These are phyloP conservation scores for Malus hybrid DNA, from an alignment of 331 rosid genomes.

Conservation along the genomic window DNA sequence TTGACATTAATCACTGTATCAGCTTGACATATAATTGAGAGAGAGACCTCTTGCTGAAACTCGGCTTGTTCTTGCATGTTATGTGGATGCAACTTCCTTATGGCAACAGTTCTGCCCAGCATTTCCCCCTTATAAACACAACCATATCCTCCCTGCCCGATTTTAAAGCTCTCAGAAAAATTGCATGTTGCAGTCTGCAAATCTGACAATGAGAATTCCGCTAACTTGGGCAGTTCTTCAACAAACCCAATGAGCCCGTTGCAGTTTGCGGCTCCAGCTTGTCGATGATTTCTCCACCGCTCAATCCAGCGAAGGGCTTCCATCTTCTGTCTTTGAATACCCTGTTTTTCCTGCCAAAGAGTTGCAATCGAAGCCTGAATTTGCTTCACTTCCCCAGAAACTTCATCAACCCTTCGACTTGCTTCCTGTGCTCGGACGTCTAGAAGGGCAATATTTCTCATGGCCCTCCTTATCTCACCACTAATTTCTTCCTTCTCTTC, in stretches of 20 bases:
- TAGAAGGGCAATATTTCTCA: conserved; percentile 61
- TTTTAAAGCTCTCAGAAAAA: conserved; percentile 76
- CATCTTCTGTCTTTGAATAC: conserved; percentile 56
- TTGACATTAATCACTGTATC: background rate
- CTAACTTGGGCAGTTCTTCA: conserved; percentile 52
- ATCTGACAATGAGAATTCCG: conserved; percentile 75
- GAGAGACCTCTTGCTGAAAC: conserved; percentile 72
- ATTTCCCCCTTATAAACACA: conserved; percentile 81
- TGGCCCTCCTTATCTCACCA: conserved; percentile 44
- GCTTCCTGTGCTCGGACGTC: conserved; percentile 60
- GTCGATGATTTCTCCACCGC: conserved; percentile 63
- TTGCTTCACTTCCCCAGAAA: conserved; percentile 44
- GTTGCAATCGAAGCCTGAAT: conserved; percentile 72
- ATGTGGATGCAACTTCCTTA: conserved; percentile 59
- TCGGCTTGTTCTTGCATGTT: conserved; percentile 61
- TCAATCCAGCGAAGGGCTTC: conserved; percentile 81
- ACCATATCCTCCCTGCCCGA: conserved; percentile 67
- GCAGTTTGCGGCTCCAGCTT: conserved; percentile 49
- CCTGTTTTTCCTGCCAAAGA: conserved; percentile 63
- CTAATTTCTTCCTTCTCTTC: conserved; percentile 45
- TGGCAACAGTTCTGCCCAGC: conserved; percentile 81
- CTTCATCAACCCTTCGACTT: conserved; percentile 56
- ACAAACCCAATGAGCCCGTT: conserved; percentile 43
- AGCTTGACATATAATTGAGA: background rate
- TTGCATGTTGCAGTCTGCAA: conserved; percentile 79